Evolutionary conservation across 169 alveolate species (phyloP).

Genomic region (Besnoitia besnoiti): DNA sequence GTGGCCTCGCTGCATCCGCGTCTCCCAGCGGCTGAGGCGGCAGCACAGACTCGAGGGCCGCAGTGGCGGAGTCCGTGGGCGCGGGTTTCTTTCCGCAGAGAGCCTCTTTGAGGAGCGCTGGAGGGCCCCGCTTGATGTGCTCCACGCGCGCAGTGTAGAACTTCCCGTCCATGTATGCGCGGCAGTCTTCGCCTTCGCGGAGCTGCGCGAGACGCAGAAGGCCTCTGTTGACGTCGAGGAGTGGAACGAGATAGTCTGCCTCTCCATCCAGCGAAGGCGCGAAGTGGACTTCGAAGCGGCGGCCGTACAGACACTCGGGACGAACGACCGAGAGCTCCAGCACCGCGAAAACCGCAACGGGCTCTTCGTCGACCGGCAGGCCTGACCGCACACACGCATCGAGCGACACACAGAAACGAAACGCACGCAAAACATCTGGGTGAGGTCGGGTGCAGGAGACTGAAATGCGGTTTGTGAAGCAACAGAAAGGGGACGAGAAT

Average conservation of each 20-base stretch:
- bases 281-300: slow-evolving; percentile 14
- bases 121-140: background rate
- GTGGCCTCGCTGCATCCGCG: background rate
- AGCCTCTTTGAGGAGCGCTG: background rate
- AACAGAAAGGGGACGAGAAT: too few relatives aligned
- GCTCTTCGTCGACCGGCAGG: slow-evolving; percentile 51
- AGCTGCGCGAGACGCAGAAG: background rate
- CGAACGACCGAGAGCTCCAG: slow-evolving; percentile 35
- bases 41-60: background rate
- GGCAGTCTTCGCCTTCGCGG: background rate
- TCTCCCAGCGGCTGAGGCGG: background rate
- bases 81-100: background rate
- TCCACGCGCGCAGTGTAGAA: slow-evolving; percentile 30
- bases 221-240: slow-evolving; percentile 36
- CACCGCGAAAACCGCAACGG: slow-evolving; percentile 20
- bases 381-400: slow-evolving; percentile 6
- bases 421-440: background rate
- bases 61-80: background rate
- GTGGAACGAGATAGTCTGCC: slow-evolving; percentile 43
- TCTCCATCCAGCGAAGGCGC: slow-evolving; percentile 29
- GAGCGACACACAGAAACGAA: background rate
- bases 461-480: too few relatives aligned
- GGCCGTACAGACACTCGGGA: slow-evolving; percentile 30
- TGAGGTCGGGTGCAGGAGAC: background rate
- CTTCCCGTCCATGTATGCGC: slow-evolving; percentile 45